Evolutionary conservation across 2,329 filamentous ascomycete species (phyloP), one percentile per base, ranked within the genome.

Genomic region (Exophiala aquamarina): DNA sequence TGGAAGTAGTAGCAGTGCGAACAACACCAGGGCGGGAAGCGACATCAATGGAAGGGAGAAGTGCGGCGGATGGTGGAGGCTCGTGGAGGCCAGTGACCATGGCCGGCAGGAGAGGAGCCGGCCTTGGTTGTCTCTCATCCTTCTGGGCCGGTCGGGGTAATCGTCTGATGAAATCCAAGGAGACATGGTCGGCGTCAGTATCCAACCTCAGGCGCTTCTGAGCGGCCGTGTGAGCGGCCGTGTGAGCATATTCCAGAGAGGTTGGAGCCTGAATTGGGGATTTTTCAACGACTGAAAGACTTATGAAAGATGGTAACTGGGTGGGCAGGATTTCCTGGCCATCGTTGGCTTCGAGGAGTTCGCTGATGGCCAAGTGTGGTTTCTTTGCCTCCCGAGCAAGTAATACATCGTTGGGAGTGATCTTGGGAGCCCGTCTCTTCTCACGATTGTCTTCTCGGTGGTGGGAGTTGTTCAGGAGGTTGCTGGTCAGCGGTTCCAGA

Each of bases 31-130:
- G 50, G n/a, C 38, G 47, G 14, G 49, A 47, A 20, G 76, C 74
- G 21, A 75, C 70, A 54, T 77, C 78, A 44, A 84, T 84, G 3
- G 78, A 78, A 4, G 81, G 81, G 38, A 84, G 75, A 5, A 83
- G 64, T 10, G 77, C 74, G 36, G 78, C 78, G 61, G 82, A 77
- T 7, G 80, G 80, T 11, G 81, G 81, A 2, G 81, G 81, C 52
- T 84, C 79, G 63, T 83, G 80, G 34, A 84, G 63, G 6, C 80
- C 80, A 58, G 81, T 81, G 9, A 84, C 63, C 50, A 74, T 73
- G 35, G 72, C 69, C 54, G 74, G 58, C 19, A 61, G 45, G 18
- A 18, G 70, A 66, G 18, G 69, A 65, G 57, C 72, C 69, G 5
- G 71, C 66, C 33, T 69, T n/a, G 62, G 66, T 37, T 71, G 67